Conservation (phyloP, 1,284 basidiomycete genomes). For the Porogramme epimiltina region DNA sequence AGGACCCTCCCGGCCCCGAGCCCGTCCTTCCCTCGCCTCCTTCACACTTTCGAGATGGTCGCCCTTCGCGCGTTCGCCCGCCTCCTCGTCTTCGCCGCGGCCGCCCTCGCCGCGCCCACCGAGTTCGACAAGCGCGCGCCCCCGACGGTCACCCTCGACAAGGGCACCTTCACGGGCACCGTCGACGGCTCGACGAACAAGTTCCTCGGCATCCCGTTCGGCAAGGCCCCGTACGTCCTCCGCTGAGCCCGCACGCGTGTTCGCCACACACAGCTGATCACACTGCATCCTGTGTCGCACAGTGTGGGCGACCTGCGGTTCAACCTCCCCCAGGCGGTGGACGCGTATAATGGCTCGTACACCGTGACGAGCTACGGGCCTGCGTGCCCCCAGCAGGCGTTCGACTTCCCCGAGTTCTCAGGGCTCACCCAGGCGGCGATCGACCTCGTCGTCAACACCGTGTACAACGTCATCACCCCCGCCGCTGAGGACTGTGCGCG, state of each 20-base stretch:
- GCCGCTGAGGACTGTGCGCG: conserved; percentile 49
- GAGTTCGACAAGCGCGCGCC: conserved; percentile 4
- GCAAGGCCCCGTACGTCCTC: conserved; percentile 26
- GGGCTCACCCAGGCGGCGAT: conserved; percentile 36
- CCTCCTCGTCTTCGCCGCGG: background rate
- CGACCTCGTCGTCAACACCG: conserved; percentile 39
- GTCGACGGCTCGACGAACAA: conserved; percentile 22
- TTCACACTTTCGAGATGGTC: background rate
- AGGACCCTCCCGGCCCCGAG: background rate
- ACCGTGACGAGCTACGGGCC: conserved; percentile 32
- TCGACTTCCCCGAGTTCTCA: conserved; percentile 29
- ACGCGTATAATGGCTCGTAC: conserved; percentile 33
- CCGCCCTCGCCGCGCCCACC: conserved; percentile 5
- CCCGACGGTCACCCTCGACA: conserved; percentile 23
- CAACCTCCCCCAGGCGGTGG: conserved; percentile 33
- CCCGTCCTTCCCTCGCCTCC: background rate
- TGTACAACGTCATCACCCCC: conserved; percentile 35
- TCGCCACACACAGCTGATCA: background rate
- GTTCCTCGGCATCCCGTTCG: conserved; percentile 33
- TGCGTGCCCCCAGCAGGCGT: conserved; percentile 39
- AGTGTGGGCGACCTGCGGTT: conserved; percentile 33
- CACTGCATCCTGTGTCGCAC: background rate
- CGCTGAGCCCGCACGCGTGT: background rate
- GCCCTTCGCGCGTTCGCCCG: conserved; percentile 7
- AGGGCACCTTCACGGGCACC: conserved; percentile 25